phyloP scores from a whole-genome alignment of 768 basidiomycete species.

The Pleurotus ostreatus region DNA sequence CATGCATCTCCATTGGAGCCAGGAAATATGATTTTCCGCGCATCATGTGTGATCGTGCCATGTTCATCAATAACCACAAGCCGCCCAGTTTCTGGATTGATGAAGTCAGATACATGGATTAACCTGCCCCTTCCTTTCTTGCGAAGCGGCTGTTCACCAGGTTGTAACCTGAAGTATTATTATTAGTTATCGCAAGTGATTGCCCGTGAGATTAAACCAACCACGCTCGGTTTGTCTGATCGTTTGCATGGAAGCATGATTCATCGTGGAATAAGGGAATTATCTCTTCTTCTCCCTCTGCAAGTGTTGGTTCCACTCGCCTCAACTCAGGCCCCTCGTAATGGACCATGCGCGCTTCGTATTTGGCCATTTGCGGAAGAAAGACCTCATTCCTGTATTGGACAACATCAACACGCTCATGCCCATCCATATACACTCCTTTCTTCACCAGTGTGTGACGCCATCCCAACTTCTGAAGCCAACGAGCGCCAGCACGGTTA shows the following conservation, averaged over 20 bases:
- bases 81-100: constrained; percentile 27
- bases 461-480: constrained; percentile 34
- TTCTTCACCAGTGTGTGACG: constrained; percentile 20
- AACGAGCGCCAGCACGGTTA: constrained; percentile 28
- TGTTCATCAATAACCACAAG: constrained; percentile 20
- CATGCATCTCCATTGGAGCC: constrained; percentile 31
- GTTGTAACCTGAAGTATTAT: constrained; percentile 18
- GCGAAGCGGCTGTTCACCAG: constrained; percentile 20
- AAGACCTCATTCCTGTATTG: constrained; percentile 26
- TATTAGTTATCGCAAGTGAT: constrained; percentile 9
- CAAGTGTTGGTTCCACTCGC: constrained; percentile 17
- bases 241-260: constrained; percentile 24
- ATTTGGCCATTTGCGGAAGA: constrained; percentile 21
- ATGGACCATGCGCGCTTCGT: constrained; percentile 18
- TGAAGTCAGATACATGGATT: constrained; percentile 39
- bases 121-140: constrained; percentile 30
- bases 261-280: constrained; percentile 28
- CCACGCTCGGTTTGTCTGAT: constrained; percentile 11
- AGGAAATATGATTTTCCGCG: constrained; percentile 32
- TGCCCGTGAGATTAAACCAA: background rate
- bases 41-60: constrained; percentile 24
- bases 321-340: constrained; percentile 18
- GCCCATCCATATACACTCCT: constrained; percentile 34
- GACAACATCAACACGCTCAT: constrained; percentile 31
- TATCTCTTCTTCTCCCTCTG: constrained; percentile 19